Percentiles rank a stretch among this genome's conserved stretches.
phyloP scores from a whole-genome alignment of 2,329 filamentous ascomycete genomes.

The Epichloe bromicola region DNA sequence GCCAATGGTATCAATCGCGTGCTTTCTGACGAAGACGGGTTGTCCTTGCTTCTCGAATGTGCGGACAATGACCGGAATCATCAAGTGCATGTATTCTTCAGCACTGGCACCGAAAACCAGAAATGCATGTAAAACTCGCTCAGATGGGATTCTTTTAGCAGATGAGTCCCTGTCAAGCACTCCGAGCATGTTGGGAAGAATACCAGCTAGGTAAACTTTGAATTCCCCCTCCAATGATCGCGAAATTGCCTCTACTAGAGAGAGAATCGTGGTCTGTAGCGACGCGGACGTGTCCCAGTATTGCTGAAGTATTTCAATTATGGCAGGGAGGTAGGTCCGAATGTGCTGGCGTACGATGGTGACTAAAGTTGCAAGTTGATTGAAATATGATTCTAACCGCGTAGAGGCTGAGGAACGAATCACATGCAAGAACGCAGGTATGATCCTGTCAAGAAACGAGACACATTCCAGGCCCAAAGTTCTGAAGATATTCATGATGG shows the following conservation, averaged over 20 bases:
- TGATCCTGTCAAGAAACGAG: slow-evolving; percentile 83
- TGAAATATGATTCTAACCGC: slow-evolving; percentile 91
- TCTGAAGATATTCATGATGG: slow-evolving; percentile 97
- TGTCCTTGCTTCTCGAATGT: slow-evolving; percentile 86
- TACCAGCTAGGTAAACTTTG: slow-evolving; percentile 81
- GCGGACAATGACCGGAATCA: slow-evolving; percentile 87
- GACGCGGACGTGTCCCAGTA: slow-evolving; percentile 76
- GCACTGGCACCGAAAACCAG: slow-evolving; percentile 89
- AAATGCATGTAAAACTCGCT: slow-evolving; percentile 88
- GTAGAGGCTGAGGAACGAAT: slow-evolving; percentile 69
- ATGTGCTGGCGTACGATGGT: slow-evolving; percentile 96
- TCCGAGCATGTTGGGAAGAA: slow-evolving; percentile 87
- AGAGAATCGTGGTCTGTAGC: slow-evolving; percentile 82
- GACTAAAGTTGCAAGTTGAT: slow-evolving; percentile 84
- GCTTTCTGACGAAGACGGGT: slow-evolving; percentile 65
- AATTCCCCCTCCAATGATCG: slow-evolving; percentile 97
- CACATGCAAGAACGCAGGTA: slow-evolving; percentile 84
- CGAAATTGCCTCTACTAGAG: slow-evolving; percentile 85
- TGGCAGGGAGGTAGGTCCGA: slow-evolving; percentile 69
- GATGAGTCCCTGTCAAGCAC: slow-evolving; percentile 79
- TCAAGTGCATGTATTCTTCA: slow-evolving; percentile 98
- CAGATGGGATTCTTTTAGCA: slow-evolving; percentile 64
- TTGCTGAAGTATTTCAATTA: slow-evolving; percentile 74
- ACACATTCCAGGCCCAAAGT: slow-evolving; percentile 94
- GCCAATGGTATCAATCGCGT: slow-evolving; percentile 87